Percentiles rank a stretch among this genome's conserved stretches.
phyloP scores from a whole-genome alignment of 2,329 filamentous ascomycete species.

The Fusarium newnesense region DNA sequence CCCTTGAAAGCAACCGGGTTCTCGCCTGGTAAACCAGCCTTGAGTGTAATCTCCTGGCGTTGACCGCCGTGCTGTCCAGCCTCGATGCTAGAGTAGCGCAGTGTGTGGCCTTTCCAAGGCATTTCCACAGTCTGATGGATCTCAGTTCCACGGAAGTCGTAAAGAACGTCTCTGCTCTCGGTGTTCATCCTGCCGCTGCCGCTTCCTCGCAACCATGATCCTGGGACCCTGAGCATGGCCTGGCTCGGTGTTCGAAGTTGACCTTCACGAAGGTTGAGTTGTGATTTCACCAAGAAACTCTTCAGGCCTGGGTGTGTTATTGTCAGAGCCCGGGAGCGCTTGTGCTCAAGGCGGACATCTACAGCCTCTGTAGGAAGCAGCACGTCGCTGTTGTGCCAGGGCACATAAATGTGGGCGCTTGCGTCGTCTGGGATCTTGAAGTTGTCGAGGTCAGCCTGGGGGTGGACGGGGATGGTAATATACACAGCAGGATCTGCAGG shows the following conservation, averaged over 20 bases:
- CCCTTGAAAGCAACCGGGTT: not conserved
- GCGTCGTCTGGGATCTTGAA: conserved; percentile 46
- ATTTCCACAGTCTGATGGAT: conserved; percentile 59
- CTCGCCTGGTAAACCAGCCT: conserved; percentile 9
- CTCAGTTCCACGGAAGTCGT: conserved; percentile 62
- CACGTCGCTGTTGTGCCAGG: conserved; percentile 52
- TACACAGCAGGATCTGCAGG: conserved; percentile 39
- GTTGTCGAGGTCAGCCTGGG: conserved; percentile 42
- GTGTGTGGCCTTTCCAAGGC: conserved; percentile 55
- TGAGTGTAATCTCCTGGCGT: conserved; percentile 61
- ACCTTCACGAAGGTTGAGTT: conserved; percentile 57
- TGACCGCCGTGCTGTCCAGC: conserved; percentile 62
- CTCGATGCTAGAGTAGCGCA: conserved; percentile 64
- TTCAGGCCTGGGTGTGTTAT: conserved; percentile 50
- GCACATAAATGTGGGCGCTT: conserved; percentile 47
- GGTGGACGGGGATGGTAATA: conserved; percentile 47
- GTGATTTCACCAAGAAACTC: conserved; percentile 57
- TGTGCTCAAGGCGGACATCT: conserved; percentile 58
- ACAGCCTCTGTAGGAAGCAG: conserved; percentile 58
- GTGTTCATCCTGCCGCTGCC: not conserved
- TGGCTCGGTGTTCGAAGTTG: conserved; percentile 53
- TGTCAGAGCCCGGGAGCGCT: conserved; percentile 52
- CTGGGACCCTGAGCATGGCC: conserved; percentile 24
- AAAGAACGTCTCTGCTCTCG: conserved; percentile 37
- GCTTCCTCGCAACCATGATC: conserved; percentile 2